These are phyloP conservation scores for Russula olivacea DNA, from an alignment of 768 basidiomycete genomes.

Conservation along the genomic window DNA sequence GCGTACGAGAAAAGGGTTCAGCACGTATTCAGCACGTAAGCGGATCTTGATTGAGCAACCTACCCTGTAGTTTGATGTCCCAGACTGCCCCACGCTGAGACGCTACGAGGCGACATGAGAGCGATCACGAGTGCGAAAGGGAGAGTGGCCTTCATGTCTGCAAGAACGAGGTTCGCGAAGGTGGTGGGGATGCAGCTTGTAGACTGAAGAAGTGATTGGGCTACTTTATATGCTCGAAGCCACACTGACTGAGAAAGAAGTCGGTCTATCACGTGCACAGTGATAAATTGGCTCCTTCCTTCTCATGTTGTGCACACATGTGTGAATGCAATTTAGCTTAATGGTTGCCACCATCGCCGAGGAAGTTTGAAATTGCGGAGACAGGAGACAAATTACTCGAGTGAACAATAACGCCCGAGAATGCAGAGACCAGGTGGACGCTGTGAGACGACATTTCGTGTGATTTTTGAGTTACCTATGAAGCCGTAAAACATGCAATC, in stretches of 20 bases:
- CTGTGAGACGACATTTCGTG: too few relatives aligned
- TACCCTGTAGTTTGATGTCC: slow-evolving; percentile 29
- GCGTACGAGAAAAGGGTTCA: background rate
- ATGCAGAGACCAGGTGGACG: too few relatives aligned
- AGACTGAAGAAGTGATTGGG: too few relatives aligned
- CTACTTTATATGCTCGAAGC: background rate
- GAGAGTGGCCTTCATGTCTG: slow-evolving; percentile 6
- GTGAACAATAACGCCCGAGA: too few relatives aligned
- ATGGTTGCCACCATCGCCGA: background rate
- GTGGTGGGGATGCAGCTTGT: background rate
- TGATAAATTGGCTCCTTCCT: too few relatives aligned
- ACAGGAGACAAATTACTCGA: too few relatives aligned
- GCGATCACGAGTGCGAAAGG: slow-evolving; percentile 3
- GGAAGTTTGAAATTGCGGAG: background rate
- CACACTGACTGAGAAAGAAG: too few relatives aligned
- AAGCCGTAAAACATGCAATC: too few relatives aligned
- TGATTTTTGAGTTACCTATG: too few relatives aligned
- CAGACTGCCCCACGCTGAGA: slow-evolving; percentile 28
- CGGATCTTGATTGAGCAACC: background rate
- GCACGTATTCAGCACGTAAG: background rate
- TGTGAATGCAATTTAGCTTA: too few relatives aligned
- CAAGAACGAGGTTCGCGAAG: background rate
- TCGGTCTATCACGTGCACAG: too few relatives aligned
- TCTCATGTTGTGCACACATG: too few relatives aligned
- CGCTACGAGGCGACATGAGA: slow-evolving; percentile 2